Evolutionary conservation across 371 early-diverging fungal genomes (phyloP).

Genomic region (Batkoa obscura): DNA sequence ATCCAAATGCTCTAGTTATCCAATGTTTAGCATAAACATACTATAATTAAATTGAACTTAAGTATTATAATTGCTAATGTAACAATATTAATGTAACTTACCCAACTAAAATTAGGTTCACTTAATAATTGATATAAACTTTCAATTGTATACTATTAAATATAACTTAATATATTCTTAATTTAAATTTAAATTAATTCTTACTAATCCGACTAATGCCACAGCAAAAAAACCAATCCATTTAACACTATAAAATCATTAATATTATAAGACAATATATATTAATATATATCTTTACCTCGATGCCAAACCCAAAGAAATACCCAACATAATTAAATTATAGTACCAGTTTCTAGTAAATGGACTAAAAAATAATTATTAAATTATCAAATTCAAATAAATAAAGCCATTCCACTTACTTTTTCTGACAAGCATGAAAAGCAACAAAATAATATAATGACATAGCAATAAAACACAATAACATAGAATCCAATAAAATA

Average conservation of each 20-base stretch:
- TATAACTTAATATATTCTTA: neutral
- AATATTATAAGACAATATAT: neutral
- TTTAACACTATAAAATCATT: conserved; percentile 59
- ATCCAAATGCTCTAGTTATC: conserved; percentile 49
- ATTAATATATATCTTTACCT: conserved; percentile 22
- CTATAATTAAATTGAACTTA: conserved; percentile 12
- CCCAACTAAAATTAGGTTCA: conserved; percentile 52
- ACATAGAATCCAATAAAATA: conserved; percentile 94
- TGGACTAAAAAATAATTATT: conserved; percentile 21
- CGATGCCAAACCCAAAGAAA: conserved; percentile 73
- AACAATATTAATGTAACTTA: no score
- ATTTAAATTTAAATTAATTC: neutral
- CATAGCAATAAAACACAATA: conserved; percentile 81
- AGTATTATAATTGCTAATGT: neutral
- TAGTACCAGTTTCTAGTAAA: conserved; percentile 72
- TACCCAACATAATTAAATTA: conserved; percentile 75
- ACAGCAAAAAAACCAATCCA: conserved; percentile 98
- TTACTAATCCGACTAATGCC: conserved; percentile 77
- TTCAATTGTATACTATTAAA: conserved; percentile 60
- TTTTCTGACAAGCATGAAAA: conserved; percentile 46
- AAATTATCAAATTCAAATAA: neutral
- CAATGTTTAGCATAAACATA: conserved; percentile 50
- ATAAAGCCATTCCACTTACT: conserved; percentile 12
- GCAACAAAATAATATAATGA: conserved; percentile 56
- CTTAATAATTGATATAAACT: conserved; percentile 88